These are phyloP conservation scores for Plenodomus lindquistii DNA, from an alignment of 2,329 filamentous ascomycete species.

Conservation along the genomic window DNA sequence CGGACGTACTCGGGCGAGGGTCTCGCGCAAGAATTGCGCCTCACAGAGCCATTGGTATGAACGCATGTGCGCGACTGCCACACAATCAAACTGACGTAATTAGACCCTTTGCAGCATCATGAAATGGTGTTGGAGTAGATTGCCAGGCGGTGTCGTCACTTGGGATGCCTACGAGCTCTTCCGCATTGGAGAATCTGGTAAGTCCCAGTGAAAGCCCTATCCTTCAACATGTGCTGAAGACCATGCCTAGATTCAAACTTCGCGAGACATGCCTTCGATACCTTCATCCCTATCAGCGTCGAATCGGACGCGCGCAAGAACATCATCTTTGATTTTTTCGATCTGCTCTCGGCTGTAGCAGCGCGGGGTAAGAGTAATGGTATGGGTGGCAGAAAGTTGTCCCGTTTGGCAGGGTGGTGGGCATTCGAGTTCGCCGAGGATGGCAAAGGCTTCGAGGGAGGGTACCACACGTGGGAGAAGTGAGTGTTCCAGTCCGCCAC, in stretches of 20 bases:
- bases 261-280: constrained; percentile 91
- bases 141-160: constrained; percentile 87
- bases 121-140: constrained; percentile 98
- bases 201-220: constrained; percentile 18
- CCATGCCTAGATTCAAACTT: constrained; percentile 75
- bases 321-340: constrained; percentile 97
- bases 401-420: constrained; percentile 97
- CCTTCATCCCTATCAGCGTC: constrained; percentile 92
- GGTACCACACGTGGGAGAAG: constrained; percentile 86
- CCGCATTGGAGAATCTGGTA: constrained; percentile 90
- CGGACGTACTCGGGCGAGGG: constrained; percentile 65
- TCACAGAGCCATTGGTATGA: constrained; percentile 90
- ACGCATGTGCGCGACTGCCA: background rate
- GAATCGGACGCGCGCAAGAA: constrained; percentile 82
- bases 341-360: constrained; percentile 85
- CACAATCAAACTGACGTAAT: constrained; percentile 18
- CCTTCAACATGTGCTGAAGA: constrained; percentile 20
- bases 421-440: constrained; percentile 89
- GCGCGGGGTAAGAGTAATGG: constrained; percentile 94
- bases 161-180: constrained; percentile 98
- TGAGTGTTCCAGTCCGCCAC: constrained; percentile 48
- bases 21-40: constrained; percentile 82
- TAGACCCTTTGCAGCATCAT: constrained; percentile 90
- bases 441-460: constrained; percentile 89
- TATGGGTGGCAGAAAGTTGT: constrained; percentile 89